These are phyloP conservation scores for Hansenula anomala DNA, from an alignment of 1,139 yeast species.

Conservation along the genomic window DNA sequence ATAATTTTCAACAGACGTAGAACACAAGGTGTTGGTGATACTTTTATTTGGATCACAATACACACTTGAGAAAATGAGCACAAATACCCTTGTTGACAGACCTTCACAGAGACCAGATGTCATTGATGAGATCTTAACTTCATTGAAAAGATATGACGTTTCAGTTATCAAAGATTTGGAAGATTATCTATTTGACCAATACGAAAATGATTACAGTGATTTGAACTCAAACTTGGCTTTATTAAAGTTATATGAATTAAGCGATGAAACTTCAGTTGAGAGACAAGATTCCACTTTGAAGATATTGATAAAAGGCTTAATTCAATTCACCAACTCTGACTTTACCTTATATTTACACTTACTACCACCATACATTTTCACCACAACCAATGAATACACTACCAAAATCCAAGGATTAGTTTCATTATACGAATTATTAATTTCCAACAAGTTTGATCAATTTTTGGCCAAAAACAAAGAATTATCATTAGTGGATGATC, in stretches of 20 bases:
- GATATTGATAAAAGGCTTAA: slow-evolving; percentile 35
- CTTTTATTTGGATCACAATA: no score
- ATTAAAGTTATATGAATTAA: slow-evolving; percentile 34
- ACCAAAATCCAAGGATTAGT: slow-evolving; percentile 30
- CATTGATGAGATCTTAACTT: slow-evolving; percentile 30
- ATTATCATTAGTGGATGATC: slow-evolving; percentile 12
- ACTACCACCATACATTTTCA: slow-evolving; percentile 35
- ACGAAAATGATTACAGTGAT: slow-evolving; percentile 33
- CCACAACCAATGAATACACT: slow-evolving; percentile 18
- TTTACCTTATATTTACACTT: slow-evolving; percentile 39
- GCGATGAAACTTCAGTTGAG: slow-evolving; percentile 31
- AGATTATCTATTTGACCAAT: slow-evolving; percentile 36
- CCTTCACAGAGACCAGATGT: slow-evolving; percentile 34
- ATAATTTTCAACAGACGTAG: no score
- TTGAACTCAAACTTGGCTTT: slow-evolving; percentile 41
- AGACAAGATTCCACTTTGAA: slow-evolving; percentile 34
- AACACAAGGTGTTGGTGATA: no score
- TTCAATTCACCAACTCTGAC: slow-evolving; percentile 36
- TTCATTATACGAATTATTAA: slow-evolving; percentile 30
- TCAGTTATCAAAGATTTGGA: slow-evolving; percentile 38
- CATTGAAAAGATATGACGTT: slow-evolving; percentile 40
- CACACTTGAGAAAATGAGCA: no score
- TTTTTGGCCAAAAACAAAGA: slow-evolving; percentile 26
- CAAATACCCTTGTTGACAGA: slow-evolving; percentile 22
- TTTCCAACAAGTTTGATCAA: slow-evolving; percentile 28